Base-by-base conservation (phyloP, 768 basidiomycete species). In the Lactarius hatsudake region DNA sequence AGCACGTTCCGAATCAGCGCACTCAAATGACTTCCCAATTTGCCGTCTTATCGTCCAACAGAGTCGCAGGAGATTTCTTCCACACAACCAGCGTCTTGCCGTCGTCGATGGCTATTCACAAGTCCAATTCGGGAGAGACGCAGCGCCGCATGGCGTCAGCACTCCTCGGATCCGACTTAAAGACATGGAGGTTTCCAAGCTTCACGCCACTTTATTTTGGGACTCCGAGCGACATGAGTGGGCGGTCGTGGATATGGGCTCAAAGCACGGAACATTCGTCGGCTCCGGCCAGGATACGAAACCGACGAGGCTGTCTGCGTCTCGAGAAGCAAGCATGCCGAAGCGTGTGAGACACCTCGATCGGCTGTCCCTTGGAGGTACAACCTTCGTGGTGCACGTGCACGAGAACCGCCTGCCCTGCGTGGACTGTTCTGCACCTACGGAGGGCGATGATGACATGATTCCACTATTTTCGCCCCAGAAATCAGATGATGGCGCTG, bases 211-310 rank as follows among this genome's bases (percentile, higher is more conserved):
- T 3, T 79, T 84, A 1, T 94, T 84, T 73, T 92, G 87, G 87
- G 87, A 92, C 73, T 77, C 78, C 40, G 75, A 75, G 34, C 80
- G 83, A 63, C 74, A 77, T 17, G 83, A 84, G 65, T 94, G 91
- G 91, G 82, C 84, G 3, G 78, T 91, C 36, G 90, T 93, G 12
- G 93, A 94, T 74, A 90, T 90, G 87, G 93, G 90, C 12, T 91
- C 89, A 61, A 89, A 87, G 75, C 93, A 94, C 70, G 93, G 93
- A 4, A 93, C 92, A 0, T 93, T 87, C 74, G 63, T 91, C 65
- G 77, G 75, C 13, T 62, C 72, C 56, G 48, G 61, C 32, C 73
- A 76, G 60, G 65, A 32, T 34, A n/a, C 55, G 62, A 66, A 56
- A 51, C 60, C 62, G 42, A 42, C 54, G 45, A 63, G 62, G 57